Conservation (phyloP, 306 rosid genomes). For the Cucumis sativus region DNA sequence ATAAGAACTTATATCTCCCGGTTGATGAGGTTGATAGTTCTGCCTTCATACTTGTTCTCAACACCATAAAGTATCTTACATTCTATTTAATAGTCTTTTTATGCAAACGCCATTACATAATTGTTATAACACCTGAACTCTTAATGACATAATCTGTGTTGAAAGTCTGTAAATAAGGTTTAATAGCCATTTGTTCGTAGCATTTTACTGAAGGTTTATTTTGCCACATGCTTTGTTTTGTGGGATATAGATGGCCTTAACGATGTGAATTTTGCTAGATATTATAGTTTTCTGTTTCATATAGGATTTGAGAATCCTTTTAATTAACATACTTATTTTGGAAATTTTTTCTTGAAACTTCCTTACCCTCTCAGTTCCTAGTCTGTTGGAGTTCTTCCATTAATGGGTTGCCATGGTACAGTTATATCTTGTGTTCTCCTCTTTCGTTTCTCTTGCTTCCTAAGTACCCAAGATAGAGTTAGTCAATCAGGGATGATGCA, state of each 20-base stretch:
- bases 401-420: neutral
- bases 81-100: neutral
- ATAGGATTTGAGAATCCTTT: neutral
- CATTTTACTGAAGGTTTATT: neutral
- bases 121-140: neutral
- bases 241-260: neutral
- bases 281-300: neutral
- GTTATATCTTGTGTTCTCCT: neutral
- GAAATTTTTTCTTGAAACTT: neutral
- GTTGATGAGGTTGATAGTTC: conserved; percentile 29
- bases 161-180: neutral
- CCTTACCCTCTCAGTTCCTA: neutral
- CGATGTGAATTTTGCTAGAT: neutral
- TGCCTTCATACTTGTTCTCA: neutral
- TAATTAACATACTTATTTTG: neutral
- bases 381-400: neutral
- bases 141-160: neutral
- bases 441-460: neutral
- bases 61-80: neutral
- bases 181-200: neutral
- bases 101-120: neutral
- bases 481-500: neutral
- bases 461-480: neutral
- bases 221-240: neutral
- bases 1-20: conserved; percentile 20